Conservation (phyloP, 2,329 filamentous ascomycete species). For the Ascocoryne sarcoides region DNA sequence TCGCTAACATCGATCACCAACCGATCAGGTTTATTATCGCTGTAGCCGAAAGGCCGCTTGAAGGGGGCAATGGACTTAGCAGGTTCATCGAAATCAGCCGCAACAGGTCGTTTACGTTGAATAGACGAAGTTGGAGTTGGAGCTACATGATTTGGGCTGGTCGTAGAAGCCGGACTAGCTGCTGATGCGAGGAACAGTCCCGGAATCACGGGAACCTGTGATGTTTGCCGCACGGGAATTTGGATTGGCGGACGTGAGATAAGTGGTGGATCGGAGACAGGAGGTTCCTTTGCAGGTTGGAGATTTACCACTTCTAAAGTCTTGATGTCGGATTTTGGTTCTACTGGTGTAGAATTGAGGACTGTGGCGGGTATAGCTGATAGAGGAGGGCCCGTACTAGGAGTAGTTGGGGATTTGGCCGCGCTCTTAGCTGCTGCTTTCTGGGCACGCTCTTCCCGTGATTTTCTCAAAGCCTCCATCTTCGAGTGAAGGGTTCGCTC, state of each 20-base stretch:
- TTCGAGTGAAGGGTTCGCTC: slow-evolving; percentile 67
- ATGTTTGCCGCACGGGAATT: background rate
- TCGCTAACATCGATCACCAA: slow-evolving; percentile 85
- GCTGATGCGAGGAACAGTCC: slow-evolving; percentile 24
- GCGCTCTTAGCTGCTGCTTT: slow-evolving; percentile 29
- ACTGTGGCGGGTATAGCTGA: slow-evolving; percentile 3
- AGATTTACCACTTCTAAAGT: background rate
- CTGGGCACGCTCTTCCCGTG: slow-evolving; percentile 37
- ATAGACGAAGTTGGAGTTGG: slow-evolving; percentile 5
- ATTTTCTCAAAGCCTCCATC: slow-evolving; percentile 63
- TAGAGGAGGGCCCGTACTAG: slow-evolving; percentile 1
- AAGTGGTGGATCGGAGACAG: background rate
- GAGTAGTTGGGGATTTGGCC: slow-evolving; percentile 3
- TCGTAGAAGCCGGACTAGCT: slow-evolving; percentile 5
- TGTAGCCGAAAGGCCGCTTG: slow-evolving; percentile 54
- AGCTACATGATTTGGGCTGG: background rate
- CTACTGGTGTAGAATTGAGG: background rate
- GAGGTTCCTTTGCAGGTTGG: background rate
- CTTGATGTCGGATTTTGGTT: background rate
- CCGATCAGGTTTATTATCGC: slow-evolving; percentile 43
- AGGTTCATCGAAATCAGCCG: slow-evolving; percentile 61
- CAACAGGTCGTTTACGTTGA: slow-evolving; percentile 50
- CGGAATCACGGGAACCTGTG: slow-evolving; percentile 15
- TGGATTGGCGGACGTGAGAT: background rate
- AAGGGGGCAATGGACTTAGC: slow-evolving; percentile 20